phyloP scores from a whole-genome alignment of 306 rosid species.

The Castanopsis chinensis region DNA sequence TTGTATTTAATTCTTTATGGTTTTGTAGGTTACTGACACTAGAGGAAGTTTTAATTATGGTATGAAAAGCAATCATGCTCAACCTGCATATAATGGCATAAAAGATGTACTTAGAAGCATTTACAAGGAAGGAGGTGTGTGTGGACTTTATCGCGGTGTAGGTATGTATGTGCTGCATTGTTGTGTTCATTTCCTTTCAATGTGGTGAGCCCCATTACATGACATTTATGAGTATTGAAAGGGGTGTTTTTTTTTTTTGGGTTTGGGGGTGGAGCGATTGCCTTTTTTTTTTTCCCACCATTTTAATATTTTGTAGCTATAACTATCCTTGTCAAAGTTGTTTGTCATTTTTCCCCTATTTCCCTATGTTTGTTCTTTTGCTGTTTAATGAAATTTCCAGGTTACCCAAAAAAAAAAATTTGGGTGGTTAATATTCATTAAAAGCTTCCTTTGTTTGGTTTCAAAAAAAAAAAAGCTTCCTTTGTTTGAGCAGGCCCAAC shows the following conservation, averaged over 20 bases:
- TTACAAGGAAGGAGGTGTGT: constrained; percentile 74
- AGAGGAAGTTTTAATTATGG: constrained; percentile 43
- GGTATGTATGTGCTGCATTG: constrained; percentile 48
- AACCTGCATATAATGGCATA: constrained; percentile 54
- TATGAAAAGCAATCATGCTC: constrained; percentile 41
- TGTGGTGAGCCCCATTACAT: neutral
- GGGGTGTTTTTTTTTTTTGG: neutral
- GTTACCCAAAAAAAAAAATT: no score
- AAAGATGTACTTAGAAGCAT: constrained; percentile 69
- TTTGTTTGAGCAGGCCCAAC: constrained; percentile 64
- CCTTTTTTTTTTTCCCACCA: neutral
- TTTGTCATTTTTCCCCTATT: neutral
- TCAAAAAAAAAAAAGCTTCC: neutral
- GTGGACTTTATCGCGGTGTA: constrained; percentile 87
- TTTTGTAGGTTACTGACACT: constrained; percentile 56
- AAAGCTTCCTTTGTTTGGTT: no score
- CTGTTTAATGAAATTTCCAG: no score
- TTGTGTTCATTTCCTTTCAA: neutral
- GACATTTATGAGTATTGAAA: neutral
- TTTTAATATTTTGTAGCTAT: no score
- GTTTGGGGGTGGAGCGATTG: neutral
- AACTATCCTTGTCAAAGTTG: neutral
- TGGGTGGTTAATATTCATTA: neutral
- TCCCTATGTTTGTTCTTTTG: no score
- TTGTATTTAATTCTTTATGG: constrained; percentile 2